Evolutionary conservation across 2,329 filamentous ascomycete genomes (phyloP).

Genomic region (Lachnellula cervina): DNA sequence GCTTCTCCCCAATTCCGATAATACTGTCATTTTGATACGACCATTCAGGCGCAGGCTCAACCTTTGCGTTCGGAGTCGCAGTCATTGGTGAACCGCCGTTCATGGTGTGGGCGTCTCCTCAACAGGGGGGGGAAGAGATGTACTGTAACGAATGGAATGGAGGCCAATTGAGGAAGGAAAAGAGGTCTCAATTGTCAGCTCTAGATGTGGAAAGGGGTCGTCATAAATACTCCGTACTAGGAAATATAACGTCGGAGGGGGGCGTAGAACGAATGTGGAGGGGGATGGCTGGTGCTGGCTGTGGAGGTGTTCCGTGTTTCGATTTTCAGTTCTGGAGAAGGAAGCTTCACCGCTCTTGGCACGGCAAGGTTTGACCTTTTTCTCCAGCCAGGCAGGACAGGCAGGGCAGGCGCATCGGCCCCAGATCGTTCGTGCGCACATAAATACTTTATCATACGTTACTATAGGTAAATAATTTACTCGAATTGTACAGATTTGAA

Average conservation of each 20-base stretch:
- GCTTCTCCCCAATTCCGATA: conserved; percentile 16
- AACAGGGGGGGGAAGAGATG: not conserved
- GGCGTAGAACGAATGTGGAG: not conserved
- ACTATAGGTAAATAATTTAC: too few species aligned
- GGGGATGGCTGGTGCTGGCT: not conserved
- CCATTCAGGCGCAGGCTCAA: conserved; percentile 16
- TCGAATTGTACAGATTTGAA: too few species aligned
- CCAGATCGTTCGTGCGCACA: too few species aligned
- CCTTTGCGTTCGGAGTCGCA: conserved; percentile 11
- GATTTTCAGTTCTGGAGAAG: not conserved
- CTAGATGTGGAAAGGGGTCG: not conserved
- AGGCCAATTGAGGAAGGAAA: conserved; percentile 14
- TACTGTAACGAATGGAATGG: conserved; percentile 11
- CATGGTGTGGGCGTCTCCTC: conserved; percentile 14
- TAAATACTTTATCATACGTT: too few species aligned
- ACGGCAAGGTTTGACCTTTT: too few species aligned
- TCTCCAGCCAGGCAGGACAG: too few species aligned
- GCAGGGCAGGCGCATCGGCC: too few species aligned
- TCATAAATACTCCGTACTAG: not conserved
- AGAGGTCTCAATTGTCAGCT: not conserved
- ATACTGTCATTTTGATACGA: conserved; percentile 14
- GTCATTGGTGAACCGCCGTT: conserved; percentile 10
- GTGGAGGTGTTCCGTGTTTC: not conserved
- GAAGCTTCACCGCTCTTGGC: not conserved
- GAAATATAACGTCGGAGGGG: not conserved